Evolutionary conservation across 2,329 filamentous ascomycete species (phyloP).

Genomic region (Macroventuria anomochaeta): DNA sequence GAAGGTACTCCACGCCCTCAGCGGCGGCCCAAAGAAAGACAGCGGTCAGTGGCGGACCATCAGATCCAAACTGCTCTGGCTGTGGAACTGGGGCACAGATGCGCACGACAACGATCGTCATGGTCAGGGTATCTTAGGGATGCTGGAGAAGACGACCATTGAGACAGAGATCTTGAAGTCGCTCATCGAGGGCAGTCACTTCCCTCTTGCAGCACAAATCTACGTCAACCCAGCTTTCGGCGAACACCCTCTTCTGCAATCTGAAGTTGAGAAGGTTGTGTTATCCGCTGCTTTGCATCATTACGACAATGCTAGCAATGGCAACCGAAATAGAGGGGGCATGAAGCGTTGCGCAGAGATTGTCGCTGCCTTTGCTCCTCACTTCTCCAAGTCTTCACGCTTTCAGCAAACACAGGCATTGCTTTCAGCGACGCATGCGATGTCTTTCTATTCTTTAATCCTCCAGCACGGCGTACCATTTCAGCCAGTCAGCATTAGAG

Average conservation of each 20-base stretch:
- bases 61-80: conserved; percentile 72
- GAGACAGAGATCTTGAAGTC: conserved; percentile 75
- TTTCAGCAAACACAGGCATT: conserved; percentile 68
- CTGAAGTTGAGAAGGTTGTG: conserved; percentile 65
- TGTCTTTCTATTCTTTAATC: conserved; percentile 78
- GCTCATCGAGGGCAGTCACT: conserved; percentile 69
- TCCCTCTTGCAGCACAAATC: conserved; percentile 61
- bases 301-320: conserved; percentile 84
- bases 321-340: conserved; percentile 75
- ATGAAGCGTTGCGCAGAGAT: conserved; percentile 72
- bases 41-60: conserved; percentile 60
- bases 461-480: conserved; percentile 82
- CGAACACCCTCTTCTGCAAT: conserved; percentile 57
- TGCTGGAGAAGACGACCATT: conserved; percentile 65
- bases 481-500: conserved; percentile 77
- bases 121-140: conserved; percentile 61
- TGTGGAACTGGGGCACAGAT: conserved; percentile 72
- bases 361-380: conserved; percentile 67
- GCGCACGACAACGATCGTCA: conserved; percentile 46
- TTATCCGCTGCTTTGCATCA: conserved; percentile 69
- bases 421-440: conserved; percentile 73
- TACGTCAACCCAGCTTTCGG: conserved; percentile 65
- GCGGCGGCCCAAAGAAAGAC: conserved; percentile 62
- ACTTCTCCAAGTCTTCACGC: conserved; percentile 60
- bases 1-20: conserved; percentile 64